A percentile compares a stretch with the other conserved stretches of the same genome.
These are phyloP conservation scores for Kodamaea hsintzibuensis DNA, from an alignment of 805 yeast species.

Conservation along the genomic window DNA sequence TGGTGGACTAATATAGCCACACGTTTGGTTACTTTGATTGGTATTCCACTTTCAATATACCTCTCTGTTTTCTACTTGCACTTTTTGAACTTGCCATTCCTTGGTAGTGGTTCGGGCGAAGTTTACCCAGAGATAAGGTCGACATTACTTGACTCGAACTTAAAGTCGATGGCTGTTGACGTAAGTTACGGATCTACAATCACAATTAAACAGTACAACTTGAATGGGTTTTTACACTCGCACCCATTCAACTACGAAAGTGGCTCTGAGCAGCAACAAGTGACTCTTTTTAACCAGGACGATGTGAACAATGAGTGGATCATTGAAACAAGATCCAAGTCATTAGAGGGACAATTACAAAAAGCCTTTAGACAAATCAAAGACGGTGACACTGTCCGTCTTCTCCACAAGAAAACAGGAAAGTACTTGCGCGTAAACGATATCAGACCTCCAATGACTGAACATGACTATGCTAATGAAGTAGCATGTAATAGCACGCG, in stretches of 20 bases:
- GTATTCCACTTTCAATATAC: constrained; percentile 62
- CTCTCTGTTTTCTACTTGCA: constrained; percentile 57
- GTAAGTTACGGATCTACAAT: constrained; percentile 73
- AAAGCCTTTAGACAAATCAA: constrained; percentile 36
- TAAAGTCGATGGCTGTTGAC: constrained; percentile 52
- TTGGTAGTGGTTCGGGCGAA: constrained; percentile 61
- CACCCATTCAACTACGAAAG: constrained; percentile 61
- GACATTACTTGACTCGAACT: constrained; percentile 46
- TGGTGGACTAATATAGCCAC: constrained; percentile 42
- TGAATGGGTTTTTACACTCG: constrained; percentile 82
- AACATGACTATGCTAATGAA: constrained; percentile 86
- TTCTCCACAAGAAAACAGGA: constrained; percentile 72
- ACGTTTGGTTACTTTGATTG: constrained; percentile 45
- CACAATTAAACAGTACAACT: constrained; percentile 64
- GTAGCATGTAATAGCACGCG: constrained; percentile 71
- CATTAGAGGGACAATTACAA: constrained; percentile 41
- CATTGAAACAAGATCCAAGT: constrained; percentile 47
- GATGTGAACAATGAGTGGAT: constrained; percentile 77
- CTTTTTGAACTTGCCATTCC: constrained; percentile 44
- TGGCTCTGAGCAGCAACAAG: constrained; percentile 77
- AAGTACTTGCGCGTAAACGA: constrained; percentile 71
- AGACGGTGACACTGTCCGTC: constrained; percentile 57
- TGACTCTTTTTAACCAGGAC: constrained; percentile 65
- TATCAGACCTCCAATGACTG: constrained; percentile 82
- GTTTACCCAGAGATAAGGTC: constrained; percentile 71